These are phyloP conservation scores for Hanseniaspora nectarophila DNA, from an alignment of 805 yeast species.

Conservation along the genomic window DNA sequence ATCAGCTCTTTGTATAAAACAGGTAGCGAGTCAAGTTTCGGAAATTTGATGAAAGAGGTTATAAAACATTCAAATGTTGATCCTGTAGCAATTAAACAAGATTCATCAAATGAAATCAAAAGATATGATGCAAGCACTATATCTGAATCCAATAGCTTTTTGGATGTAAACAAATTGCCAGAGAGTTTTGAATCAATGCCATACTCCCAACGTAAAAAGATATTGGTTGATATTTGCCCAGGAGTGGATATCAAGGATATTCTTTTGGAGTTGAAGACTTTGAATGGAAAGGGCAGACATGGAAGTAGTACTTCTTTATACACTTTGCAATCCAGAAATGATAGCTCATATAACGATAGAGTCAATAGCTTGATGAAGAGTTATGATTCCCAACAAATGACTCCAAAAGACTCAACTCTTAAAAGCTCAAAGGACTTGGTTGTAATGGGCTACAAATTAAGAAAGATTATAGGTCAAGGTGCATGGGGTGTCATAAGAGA, in stretches of 20 bases:
- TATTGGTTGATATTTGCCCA: conserved; percentile 30
- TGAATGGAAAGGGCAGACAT: neutral
- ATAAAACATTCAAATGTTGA: conserved; percentile 8
- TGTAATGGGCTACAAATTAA: conserved; percentile 51
- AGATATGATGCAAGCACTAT: neutral
- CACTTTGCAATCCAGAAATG: neutral
- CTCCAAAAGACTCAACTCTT: neutral
- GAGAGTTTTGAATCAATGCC: conserved; percentile 44
- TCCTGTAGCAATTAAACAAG: conserved; percentile 7
- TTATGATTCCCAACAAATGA: neutral
- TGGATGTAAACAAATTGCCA: conserved; percentile 30
- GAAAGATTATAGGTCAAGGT: conserved; percentile 72
- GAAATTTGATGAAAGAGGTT: neutral
- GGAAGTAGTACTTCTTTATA: neutral
- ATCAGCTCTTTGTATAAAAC: neutral
- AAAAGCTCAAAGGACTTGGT: conserved; percentile 49
- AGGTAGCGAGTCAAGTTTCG: neutral
- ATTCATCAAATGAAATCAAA: neutral
- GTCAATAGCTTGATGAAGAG: neutral
- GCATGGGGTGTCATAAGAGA: conserved; percentile 83
- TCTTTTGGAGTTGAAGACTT: conserved; percentile 20
- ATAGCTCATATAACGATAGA: neutral
- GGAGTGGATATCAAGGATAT: conserved; percentile 28
- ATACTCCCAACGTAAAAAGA: conserved; percentile 46
- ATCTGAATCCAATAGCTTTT: neutral